A percentile compares a stretch with the other conserved stretches of the same genome.
These are phyloP conservation scores for Actinomortierella wolfii DNA, from an alignment of 371 early-diverging fungal species.

Conservation along the genomic window DNA sequence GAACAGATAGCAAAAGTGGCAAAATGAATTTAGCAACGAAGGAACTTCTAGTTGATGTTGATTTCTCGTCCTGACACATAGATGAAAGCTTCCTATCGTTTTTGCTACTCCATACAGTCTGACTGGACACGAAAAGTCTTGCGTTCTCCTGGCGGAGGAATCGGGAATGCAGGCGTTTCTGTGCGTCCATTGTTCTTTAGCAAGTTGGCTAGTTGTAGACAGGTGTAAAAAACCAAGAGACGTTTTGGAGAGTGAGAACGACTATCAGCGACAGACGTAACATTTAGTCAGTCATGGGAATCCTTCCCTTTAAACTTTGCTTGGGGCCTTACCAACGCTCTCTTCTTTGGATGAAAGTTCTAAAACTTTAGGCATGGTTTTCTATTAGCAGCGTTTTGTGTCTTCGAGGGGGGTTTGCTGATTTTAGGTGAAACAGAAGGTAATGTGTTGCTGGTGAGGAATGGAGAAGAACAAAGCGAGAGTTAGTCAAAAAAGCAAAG, in stretches of 20 bases:
- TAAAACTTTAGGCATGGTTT: constrained; percentile 31
- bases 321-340: constrained; percentile 33
- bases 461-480: too few relatives aligned
- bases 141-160: constrained; percentile 12
- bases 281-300: too few relatives aligned
- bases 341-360: constrained; percentile 43
- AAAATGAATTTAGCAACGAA: background rate
- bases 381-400: too few relatives aligned
- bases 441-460: too few relatives aligned
- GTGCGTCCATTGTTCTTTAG: constrained; percentile 20
- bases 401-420: too few relatives aligned
- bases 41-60: background rate
- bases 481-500: too few relatives aligned
- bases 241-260: background rate
- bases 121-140: constrained; percentile 41
- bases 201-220: constrained; percentile 15
- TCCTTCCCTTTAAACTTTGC: too few relatives aligned
- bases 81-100: too few relatives aligned
- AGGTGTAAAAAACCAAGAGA: background rate
- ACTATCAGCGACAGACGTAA: background rate
- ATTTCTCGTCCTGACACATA: background rate
- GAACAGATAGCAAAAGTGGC: background rate
- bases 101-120: constrained; percentile 18
- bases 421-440: too few relatives aligned
- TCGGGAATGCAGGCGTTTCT: constrained; percentile 8